A percentile compares a stretch with the other conserved stretches of the same genome.
phyloP scores from a whole-genome alignment of 129 eudicot species.

The Heracleum sosnowskyi region DNA sequence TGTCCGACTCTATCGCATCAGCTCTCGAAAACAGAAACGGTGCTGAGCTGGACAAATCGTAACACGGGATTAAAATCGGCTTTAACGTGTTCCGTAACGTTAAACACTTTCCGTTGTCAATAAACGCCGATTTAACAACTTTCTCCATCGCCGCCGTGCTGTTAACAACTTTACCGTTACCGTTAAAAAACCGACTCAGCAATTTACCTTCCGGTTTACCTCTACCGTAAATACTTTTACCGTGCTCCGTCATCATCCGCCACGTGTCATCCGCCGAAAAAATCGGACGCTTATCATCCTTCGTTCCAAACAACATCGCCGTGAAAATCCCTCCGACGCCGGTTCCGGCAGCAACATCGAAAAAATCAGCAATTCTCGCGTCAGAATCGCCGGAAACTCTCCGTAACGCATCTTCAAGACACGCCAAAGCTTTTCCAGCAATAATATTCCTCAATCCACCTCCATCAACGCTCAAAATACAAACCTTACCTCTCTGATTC shows the following conservation, averaged over 20 bases:
- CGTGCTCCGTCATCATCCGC: conserved; percentile 61
- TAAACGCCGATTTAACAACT: conserved; percentile 56
- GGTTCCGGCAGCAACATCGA: conserved; percentile 82
- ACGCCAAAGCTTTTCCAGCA: conserved; percentile 67
- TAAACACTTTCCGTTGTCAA: conserved; percentile 43
- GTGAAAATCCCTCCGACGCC: conserved; percentile 88
- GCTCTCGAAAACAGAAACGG: conserved; percentile 88
- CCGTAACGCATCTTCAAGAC: conserved; percentile 57
- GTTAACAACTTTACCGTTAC: conserved; percentile 8
- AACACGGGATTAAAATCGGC: conserved; percentile 89
- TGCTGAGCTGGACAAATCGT: conserved; percentile 80
- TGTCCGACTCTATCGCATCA: conserved; percentile 79
- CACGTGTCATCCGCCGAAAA: conserved; percentile 86
- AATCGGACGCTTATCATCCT: conserved; percentile 47
- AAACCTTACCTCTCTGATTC: conserved; percentile 82
- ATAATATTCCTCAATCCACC: conserved; percentile 71
- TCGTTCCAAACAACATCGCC: conserved; percentile 72
- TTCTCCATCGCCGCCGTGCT: conserved; percentile 45
- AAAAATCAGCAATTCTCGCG: conserved; percentile 77
- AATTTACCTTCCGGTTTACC: conserved; percentile 17
- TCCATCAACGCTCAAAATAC: conserved; percentile 76
- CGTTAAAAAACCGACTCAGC: conserved; percentile 24
- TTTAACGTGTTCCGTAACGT: conserved; percentile 74
- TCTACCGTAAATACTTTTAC: conserved; percentile 35
- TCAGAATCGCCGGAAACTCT: conserved; percentile 66